phyloP scores from a whole-genome alignment of 352 stramenopile genomes.

The Phytopythium ostracodes region DNA sequence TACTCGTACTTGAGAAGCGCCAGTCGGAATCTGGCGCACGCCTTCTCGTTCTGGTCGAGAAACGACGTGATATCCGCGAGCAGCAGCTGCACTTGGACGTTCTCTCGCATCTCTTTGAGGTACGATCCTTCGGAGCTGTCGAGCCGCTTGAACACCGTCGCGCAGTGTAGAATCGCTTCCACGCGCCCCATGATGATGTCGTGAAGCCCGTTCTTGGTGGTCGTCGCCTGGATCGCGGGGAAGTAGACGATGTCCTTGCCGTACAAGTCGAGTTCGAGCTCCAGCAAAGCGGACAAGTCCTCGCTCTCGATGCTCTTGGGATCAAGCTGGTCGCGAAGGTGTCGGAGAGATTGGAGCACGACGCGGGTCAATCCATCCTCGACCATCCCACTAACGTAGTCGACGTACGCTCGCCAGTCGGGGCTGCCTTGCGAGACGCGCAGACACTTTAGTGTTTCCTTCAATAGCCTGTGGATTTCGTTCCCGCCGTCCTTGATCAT shows the following conservation, averaged over 20 bases:
- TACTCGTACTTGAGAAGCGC: conserved; percentile 91
- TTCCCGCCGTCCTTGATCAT: conserved; percentile 87
- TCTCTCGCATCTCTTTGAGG: conserved; percentile 87
- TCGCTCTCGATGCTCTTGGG: conserved; percentile 77
- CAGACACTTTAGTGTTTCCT: conserved; percentile 88
- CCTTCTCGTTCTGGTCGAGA: conserved; percentile 74
- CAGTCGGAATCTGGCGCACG: conserved; percentile 48
- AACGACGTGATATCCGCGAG: conserved; percentile 81
- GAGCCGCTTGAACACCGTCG: conserved; percentile 78
- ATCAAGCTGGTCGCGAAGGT: conserved; percentile 83
- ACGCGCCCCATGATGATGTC: conserved; percentile 64
- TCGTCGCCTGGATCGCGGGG: conserved; percentile 49
- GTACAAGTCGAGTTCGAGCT: conserved; percentile 90
- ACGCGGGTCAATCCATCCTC: conserved; percentile 78
- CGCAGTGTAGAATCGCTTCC: conserved; percentile 61
- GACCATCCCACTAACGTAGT: conserved; percentile 90
- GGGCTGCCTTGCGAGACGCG: conserved; percentile 88
- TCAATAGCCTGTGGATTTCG: conserved; percentile 85
- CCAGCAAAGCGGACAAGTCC: conserved; percentile 81
- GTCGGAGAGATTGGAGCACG: conserved; percentile 61
- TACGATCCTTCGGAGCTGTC: conserved; percentile 87
- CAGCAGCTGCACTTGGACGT: conserved; percentile 67
- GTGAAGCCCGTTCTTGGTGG: conserved; percentile 45
- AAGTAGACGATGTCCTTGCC: conserved; percentile 83
- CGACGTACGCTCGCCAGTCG: conserved; percentile 91